A percentile compares a stretch with the other conserved stretches of the same genome.
These are phyloP conservation scores for Hibiscus syriacus DNA, from an alignment of 345 rosid genomes.

Conservation along the genomic window DNA sequence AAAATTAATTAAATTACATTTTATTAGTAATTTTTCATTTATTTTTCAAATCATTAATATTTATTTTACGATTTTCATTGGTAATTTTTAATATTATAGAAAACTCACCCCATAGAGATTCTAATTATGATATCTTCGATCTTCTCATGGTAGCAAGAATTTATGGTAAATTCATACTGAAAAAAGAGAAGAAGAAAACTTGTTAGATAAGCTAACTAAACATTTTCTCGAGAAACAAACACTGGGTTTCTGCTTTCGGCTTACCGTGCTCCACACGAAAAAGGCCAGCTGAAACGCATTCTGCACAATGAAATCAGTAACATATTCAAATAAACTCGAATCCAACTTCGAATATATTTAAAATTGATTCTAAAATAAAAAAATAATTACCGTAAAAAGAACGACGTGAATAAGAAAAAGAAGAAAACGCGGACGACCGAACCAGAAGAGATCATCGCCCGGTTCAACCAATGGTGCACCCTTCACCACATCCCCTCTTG, in stretches of 20 bases:
- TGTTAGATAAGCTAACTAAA: neutral
- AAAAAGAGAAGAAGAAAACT: constrained; percentile 4
- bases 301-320: constrained; percentile 23
- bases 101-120: constrained; percentile 65
- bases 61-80: neutral
- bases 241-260: constrained; percentile 8
- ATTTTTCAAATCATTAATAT: neutral
- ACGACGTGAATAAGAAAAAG: too few relatives aligned
- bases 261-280: constrained; percentile 66
- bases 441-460: too few relatives aligned
- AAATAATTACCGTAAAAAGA: too few relatives aligned
- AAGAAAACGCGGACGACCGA: too few relatives aligned
- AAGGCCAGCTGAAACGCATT: constrained; percentile 88
- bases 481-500: too few relatives aligned
- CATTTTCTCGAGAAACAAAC: neutral
- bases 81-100: neutral
- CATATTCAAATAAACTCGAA: neutral
- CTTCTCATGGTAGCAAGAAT: constrained; percentile 48
- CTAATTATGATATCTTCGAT: constrained; percentile 51
- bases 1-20: too few relatives aligned
- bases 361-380: too few relatives aligned
- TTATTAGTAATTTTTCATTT: neutral
- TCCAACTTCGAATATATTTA: too few relatives aligned
- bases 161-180: constrained; percentile 47
- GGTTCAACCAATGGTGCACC: too few relatives aligned